phyloP scores from a whole-genome alignment of 768 basidiomycete genomes.

The Leccinum rimulosum region DNA sequence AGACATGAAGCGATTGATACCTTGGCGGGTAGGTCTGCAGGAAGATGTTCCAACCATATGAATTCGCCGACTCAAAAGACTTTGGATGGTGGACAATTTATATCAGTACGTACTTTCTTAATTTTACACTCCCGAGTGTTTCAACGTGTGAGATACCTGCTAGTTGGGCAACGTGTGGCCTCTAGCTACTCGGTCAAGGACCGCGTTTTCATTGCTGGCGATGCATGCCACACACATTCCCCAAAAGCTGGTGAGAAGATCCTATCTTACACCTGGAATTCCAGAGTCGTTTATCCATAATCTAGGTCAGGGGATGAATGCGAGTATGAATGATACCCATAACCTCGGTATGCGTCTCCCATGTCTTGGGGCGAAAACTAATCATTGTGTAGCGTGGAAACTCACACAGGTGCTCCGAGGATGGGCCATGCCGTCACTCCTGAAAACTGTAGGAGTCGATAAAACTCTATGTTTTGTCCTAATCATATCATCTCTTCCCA shows the following conservation, averaged over 20 bases:
- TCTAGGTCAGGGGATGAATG: conserved; percentile 1
- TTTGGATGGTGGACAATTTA: not conserved
- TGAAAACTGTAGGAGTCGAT: conserved; percentile 34
- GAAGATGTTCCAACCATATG: not conserved
- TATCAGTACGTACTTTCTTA: not conserved
- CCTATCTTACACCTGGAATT: not conserved
- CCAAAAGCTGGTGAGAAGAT: not conserved
- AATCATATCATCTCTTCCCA: conserved; percentile 19
- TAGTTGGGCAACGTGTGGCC: not conserved
- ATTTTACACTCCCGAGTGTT: not conserved
- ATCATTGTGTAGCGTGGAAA: conserved; percentile 44
- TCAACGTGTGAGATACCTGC: not conserved
- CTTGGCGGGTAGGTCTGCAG: not conserved
- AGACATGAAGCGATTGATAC: not conserved
- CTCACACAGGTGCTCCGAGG: conserved; percentile 45
- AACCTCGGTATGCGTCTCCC: conserved; percentile 17
- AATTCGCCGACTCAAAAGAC: not conserved
- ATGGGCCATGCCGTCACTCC: conserved; percentile 33
- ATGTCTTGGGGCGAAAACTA: conserved; percentile 43
- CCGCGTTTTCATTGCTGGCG: conserved; percentile 1
- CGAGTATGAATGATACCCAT: not conserved
- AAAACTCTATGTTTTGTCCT: not conserved
- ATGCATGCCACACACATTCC: not conserved
- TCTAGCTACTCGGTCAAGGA: not conserved
- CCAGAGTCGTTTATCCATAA: not conserved